Conservation (phyloP, 768 basidiomycete species). For the Boletus subparvulus region DNA sequence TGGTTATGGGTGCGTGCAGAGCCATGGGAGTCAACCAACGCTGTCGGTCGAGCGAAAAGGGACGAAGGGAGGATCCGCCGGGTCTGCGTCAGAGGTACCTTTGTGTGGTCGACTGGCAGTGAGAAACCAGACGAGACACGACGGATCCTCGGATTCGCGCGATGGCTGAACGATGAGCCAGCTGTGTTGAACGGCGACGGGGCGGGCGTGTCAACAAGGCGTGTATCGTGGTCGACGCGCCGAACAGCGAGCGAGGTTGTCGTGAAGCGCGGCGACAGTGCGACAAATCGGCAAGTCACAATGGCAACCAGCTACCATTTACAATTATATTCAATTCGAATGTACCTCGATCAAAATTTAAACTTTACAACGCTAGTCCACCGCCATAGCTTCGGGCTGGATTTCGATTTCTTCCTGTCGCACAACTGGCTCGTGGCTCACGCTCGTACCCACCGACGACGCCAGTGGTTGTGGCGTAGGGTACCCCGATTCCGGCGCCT, state of each 20-base stretch:
- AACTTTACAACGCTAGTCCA: slow-evolving; percentile 6
- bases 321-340: background rate
- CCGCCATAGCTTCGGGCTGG: slow-evolving; percentile 18
- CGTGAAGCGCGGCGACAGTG: slow-evolving; percentile 7
- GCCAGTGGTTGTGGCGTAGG: slow-evolving; percentile 13
- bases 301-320: slow-evolving; percentile 16
- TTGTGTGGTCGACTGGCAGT: slow-evolving; percentile 36
- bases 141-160: slow-evolving; percentile 43
- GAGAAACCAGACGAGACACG: slow-evolving; percentile 45
- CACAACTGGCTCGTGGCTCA: background rate
- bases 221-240: slow-evolving; percentile 16
- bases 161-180: background rate
- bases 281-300: slow-evolving; percentile 6
- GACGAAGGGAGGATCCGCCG: slow-evolving; percentile 51
- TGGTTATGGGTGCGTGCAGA: slow-evolving; percentile 23
- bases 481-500: slow-evolving; percentile 12
- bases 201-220: background rate
- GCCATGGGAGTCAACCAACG: slow-evolving; percentile 15
- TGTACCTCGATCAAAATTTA: background rate
- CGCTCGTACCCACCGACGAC: background rate
- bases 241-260: slow-evolving; percentile 9
- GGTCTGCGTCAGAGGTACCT: slow-evolving; percentile 45
- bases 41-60: slow-evolving; percentile 1
- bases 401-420: background rate
- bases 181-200: background rate